Evolutionary conservation across 169 alveolate genomes (phyloP).

Genomic region (Fabrea salina): DNA sequence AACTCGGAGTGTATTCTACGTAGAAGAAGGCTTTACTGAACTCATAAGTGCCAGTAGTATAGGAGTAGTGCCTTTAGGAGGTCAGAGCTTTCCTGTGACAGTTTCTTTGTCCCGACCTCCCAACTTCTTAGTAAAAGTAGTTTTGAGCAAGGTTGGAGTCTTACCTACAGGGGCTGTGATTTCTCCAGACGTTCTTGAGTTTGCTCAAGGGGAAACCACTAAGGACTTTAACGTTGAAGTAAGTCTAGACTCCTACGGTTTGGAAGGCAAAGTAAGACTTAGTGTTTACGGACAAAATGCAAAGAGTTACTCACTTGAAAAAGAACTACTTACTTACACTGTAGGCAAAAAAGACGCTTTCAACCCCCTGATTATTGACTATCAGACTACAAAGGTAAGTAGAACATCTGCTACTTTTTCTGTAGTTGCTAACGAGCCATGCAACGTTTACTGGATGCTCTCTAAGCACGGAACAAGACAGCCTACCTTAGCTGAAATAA

Average conservation of each 20-base stretch:
- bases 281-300: not conserved
- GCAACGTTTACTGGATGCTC: conserved; percentile 27
- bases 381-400: not conserved
- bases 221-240: not conserved
- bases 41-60: not conserved
- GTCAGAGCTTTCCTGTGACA: conserved; percentile 2
- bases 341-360: conserved; percentile 7
- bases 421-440: not conserved
- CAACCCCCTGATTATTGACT: conserved; percentile 12
- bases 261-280: not conserved
- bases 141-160: not conserved
- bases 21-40: not conserved
- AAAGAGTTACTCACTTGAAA: not conserved
- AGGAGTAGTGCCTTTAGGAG: conserved; percentile 16
- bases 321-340: not conserved
- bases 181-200: not conserved
- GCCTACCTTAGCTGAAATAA: conserved; percentile 2
- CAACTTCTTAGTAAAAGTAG: not conserved
- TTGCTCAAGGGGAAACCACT: not conserved
- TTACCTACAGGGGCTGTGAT: conserved; percentile 14
- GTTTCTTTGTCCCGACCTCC: not conserved
- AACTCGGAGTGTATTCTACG: not conserved
- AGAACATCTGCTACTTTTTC: not conserved
- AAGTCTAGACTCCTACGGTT: not conserved
- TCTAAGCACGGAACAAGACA: conserved; percentile 10